Base-by-base conservation (phyloP, 768 basidiomycete genomes). In the Macrolepiota albuminosa region DNA sequence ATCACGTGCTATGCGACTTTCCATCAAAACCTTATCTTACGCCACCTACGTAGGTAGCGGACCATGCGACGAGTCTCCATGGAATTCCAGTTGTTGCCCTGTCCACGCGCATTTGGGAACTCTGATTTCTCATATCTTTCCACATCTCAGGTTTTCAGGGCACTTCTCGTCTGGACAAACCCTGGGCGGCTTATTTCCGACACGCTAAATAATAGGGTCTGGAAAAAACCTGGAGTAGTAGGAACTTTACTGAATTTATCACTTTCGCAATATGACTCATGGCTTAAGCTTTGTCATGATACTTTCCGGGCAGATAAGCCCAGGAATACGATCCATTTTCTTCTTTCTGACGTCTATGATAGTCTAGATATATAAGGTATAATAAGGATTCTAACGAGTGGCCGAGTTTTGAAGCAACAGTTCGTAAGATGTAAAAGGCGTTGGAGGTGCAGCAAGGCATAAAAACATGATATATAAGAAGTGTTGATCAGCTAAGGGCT, bases 401-500 rank as follows among this genome's bases (percentile, higher is more conserved):
- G 16, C 16, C 14, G 36, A 26, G 13, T 21, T 18, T 13, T 39
- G 37, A 1, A 26, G 46, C n/a, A 54, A 40, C 13, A 63, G 24
- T 48, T 63, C 56, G 6, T 50, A 33, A 26, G 55, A 57, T 40
- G 55, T 57, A 16, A 47, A 52, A 26, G 45, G 47, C n/a, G 34
- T n/a, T n/a, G 52, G 29, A 18, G 56, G 53, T 7, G 56, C 52
- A 21, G 59, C 7, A 33, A 63, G 59, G 47, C 59, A 60, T 1
- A 60, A 26, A 21, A 54, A 55, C 24, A 60, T n/a, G 21, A 21
- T 0, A 21, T 21, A 21, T 21, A 21, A 21, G 21, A 57, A 57
- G 21, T 58, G 52, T 21, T 63, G 56, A 26, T 63, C 62, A n/a
- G 54, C 54, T 60, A 36, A 60, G 42, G 31, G 58, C 52, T 47